Evolutionary conservation across 306 rosid genomes (phyloP).

Genomic region (Vigna radiata): DNA sequence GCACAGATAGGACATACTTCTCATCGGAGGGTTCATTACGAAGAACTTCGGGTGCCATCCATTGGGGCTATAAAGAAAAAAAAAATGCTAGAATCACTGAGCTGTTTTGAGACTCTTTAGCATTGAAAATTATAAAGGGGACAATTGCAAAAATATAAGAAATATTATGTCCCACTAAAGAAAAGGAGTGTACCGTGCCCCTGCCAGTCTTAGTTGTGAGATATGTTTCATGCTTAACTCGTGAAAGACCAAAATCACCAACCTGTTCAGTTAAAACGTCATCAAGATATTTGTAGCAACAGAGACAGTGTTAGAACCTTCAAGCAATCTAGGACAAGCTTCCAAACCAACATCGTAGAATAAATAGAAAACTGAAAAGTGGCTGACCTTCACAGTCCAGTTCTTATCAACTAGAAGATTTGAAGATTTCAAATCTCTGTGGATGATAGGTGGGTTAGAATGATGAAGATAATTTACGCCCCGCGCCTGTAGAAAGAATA

Average conservation of each 20-base stretch:
- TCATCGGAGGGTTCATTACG: conserved; percentile 98
- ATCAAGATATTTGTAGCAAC: conserved; percentile 36
- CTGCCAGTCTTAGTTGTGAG: conserved; percentile 95
- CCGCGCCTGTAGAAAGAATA: conserved; percentile 69
- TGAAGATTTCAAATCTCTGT: conserved; percentile 95
- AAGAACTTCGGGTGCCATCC: conserved; percentile 99
- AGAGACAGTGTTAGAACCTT: conserved; percentile 20
- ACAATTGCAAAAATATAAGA: conserved; percentile 34
- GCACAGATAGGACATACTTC: conserved; percentile 65
- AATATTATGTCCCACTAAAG: not conserved
- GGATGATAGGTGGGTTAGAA: conserved; percentile 91
- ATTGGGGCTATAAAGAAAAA: conserved; percentile 82
- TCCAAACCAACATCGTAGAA: conserved; percentile 27
- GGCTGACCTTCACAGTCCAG: conserved; percentile 94
- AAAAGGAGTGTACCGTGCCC: conserved; percentile 75
- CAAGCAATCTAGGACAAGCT: conserved; percentile 19
- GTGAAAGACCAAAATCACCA: conserved; percentile 98
- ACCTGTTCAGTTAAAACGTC: conserved; percentile 62
- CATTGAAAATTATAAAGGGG: conserved; percentile 3
- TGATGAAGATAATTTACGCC: conserved; percentile 98
- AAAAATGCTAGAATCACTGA: conserved; percentile 43
- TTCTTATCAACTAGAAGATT: conserved; percentile 93
- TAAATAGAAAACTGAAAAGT: conserved; percentile 31
- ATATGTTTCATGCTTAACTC: conserved; percentile 90
- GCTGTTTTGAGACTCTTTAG: conserved; percentile 20